Conservation (phyloP, 2,329 filamentous ascomycete species). For the Domatiomyces globalis region DNA sequence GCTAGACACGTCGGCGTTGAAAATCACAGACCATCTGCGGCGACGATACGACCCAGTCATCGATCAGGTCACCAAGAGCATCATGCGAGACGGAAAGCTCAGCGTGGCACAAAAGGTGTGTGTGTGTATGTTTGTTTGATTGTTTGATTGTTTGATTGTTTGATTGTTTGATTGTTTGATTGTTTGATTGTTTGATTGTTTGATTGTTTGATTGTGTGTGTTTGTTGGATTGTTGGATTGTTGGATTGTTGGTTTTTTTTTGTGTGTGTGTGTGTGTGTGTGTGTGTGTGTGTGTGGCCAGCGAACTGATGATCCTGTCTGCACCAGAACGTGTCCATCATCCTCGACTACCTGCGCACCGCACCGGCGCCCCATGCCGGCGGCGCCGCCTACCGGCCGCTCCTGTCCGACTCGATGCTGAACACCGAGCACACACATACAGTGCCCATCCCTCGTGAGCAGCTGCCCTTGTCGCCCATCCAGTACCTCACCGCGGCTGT, state of each 20-base stretch:
- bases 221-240: too few species aligned
- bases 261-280: too few species aligned
- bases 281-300: background rate
- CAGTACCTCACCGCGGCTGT: conserved; percentile 81
- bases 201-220: too few species aligned
- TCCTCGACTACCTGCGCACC: conserved; percentile 73
- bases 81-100: conserved; percentile 88
- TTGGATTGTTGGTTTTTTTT: too few species aligned
- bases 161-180: background rate
- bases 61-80: conserved; percentile 70
- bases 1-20: conserved; percentile 47
- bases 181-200: background rate
- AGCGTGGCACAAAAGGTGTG: conserved; percentile 72
- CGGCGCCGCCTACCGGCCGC: conserved; percentile 40
- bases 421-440: conserved; percentile 26
- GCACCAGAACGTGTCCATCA: conserved; percentile 70
- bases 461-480: conserved; percentile 78
- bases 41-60: conserved; percentile 75
- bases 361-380: conserved; percentile 64
- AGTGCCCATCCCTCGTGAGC: conserved; percentile 58
- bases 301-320: background rate
- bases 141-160: background rate
- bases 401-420: conserved; percentile 3
- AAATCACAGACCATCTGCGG: conserved; percentile 52
- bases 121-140: background rate